Percentiles rank a stretch among this genome's conserved stretches.
Evolutionary conservation across 1,139 yeast genomes (phyloP).

Genomic region (Blastobotrys ciferrii): DNA sequence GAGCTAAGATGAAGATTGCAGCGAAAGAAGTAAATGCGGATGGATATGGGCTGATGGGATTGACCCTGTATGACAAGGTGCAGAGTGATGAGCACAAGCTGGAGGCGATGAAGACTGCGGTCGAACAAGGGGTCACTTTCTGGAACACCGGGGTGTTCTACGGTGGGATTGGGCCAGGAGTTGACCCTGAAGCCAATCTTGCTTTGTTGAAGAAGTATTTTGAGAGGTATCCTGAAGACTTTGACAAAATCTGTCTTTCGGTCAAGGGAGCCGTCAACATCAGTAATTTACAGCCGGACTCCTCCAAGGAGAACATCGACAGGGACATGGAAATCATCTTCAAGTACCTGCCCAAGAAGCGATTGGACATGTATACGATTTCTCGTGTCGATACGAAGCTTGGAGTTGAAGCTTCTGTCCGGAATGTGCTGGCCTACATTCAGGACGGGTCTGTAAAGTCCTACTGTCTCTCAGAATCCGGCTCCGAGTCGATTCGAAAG

Average conservation of each 20-base stretch:
- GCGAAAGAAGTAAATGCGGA: slow-evolving; percentile 22
- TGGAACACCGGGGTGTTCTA: slow-evolving; percentile 81
- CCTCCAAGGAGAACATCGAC: neutral
- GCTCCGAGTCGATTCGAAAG: slow-evolving; percentile 54
- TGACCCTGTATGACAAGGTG: slow-evolving; percentile 54
- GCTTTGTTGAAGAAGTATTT: slow-evolving; percentile 57
- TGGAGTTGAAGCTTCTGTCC: slow-evolving; percentile 37
- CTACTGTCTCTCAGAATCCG: slow-evolving; percentile 66
- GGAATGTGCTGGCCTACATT: slow-evolving; percentile 31
- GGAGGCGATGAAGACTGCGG: slow-evolving; percentile 47
- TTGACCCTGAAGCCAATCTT: slow-evolving; percentile 46
- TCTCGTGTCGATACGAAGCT: slow-evolving; percentile 61
- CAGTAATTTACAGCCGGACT: slow-evolving; percentile 12
- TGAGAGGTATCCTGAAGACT: slow-evolving; percentile 51
- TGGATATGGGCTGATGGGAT: slow-evolving; percentile 67
- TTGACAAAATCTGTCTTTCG: slow-evolving; percentile 53
- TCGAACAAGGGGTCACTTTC: slow-evolving; percentile 52
- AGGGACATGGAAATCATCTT: slow-evolving; percentile 40
- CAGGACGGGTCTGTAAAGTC: slow-evolving; percentile 51
- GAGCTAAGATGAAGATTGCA: slow-evolving; percentile 5
- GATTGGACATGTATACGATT: slow-evolving; percentile 56
- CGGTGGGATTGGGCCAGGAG: slow-evolving; percentile 41
- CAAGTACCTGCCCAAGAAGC: slow-evolving; percentile 39
- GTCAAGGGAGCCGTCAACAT: slow-evolving; percentile 62
- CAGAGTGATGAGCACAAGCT: slow-evolving; percentile 48